These are phyloP conservation scores for Canavalia gladiata DNA, from an alignment of 306 rosid genomes.

Conservation along the genomic window DNA sequence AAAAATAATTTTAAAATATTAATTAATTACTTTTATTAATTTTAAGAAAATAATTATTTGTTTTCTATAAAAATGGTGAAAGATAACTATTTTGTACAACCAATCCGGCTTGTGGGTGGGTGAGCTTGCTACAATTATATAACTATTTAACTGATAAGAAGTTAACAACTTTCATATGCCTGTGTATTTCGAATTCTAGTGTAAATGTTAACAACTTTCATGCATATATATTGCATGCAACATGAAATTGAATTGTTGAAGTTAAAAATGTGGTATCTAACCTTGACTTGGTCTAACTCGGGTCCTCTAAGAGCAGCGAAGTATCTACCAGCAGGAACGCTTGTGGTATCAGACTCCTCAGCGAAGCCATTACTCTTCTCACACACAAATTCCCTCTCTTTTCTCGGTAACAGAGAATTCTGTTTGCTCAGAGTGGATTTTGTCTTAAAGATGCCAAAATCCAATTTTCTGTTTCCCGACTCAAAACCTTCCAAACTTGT, in stretches of 20 bases:
- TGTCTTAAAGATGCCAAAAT: conserved; percentile 79
- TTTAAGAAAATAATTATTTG: too few relatives aligned
- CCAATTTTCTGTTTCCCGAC: conserved; percentile 59
- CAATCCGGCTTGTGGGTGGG: too few relatives aligned
- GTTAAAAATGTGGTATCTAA: conserved; percentile 25
- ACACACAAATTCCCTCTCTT: conserved; percentile 61
- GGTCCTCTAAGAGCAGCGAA: conserved; percentile 94
- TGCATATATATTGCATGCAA: conserved; percentile 3
- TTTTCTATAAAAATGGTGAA: too few relatives aligned
- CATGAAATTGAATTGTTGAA: neutral
- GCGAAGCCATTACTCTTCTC: conserved; percentile 54
- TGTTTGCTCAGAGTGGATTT: conserved; percentile 72
- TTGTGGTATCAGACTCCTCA: conserved; percentile 66
- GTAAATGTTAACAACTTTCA: neutral
- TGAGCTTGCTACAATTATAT: neutral
- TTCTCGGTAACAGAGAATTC: conserved; percentile 76
- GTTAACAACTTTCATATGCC: neutral
- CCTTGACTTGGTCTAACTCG: conserved; percentile 93
- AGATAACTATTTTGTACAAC: too few relatives aligned
- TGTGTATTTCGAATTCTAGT: neutral
- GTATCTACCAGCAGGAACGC: conserved; percentile 89
- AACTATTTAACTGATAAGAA: neutral
- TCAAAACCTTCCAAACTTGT: conserved; percentile 76
- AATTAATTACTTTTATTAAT: too few relatives aligned
- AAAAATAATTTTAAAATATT: too few relatives aligned